phyloP scores from a whole-genome alignment of 1,139 yeast genomes.

The Pneumocystis murina region DNA sequence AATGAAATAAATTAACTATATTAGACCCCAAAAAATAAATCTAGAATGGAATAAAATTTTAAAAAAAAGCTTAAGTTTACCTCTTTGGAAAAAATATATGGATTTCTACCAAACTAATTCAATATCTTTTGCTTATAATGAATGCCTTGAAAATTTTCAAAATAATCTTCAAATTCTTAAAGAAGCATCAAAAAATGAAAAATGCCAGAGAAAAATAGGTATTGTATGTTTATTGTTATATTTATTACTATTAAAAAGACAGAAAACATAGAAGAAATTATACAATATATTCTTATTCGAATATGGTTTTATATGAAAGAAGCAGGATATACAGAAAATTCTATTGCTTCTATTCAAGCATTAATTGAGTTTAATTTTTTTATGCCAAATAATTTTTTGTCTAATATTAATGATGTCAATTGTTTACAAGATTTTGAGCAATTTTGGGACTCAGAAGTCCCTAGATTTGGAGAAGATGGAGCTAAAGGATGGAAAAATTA shows the following conservation, averaged over 20 bases:
- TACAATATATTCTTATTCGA: not conserved
- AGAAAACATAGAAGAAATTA: not conserved
- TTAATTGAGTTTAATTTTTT: not conserved
- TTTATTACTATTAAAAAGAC: not conserved
- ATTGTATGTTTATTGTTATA: not conserved
- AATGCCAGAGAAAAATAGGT: not conserved
- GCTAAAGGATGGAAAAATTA: not conserved
- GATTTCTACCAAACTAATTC: not conserved
- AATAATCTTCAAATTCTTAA: not conserved
- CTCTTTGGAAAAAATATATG: not conserved
- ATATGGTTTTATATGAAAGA: constrained; percentile 1
- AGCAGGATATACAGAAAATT: not conserved
- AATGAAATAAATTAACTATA: not conserved
- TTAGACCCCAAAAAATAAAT: not conserved
- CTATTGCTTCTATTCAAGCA: not conserved
- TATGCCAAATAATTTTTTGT: not conserved
- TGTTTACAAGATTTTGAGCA: not conserved
- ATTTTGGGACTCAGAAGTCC: not conserved
- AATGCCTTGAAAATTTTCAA: not conserved
- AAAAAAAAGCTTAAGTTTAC: not conserved
- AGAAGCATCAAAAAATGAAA: not conserved
- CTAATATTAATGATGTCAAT: not conserved
- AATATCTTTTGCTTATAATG: not conserved
- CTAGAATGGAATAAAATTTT: not conserved
- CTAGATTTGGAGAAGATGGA: not conserved